Evolutionary conservation across 768 basidiomycete species (phyloP).

Genomic region (Trichaptum fuscoviolaceum): DNA sequence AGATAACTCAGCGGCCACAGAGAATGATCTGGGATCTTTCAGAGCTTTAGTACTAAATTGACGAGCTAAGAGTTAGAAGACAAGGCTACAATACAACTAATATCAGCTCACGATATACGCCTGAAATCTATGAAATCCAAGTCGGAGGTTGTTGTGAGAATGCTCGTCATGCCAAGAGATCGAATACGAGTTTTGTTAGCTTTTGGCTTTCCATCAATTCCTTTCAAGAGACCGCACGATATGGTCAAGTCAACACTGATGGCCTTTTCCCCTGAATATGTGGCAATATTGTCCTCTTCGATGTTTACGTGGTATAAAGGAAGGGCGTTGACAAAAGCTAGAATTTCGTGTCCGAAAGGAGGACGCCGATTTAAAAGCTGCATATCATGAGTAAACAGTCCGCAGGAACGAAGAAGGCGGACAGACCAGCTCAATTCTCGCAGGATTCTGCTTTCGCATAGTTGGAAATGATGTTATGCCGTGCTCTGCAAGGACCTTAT

Average conservation of each 20-base stretch:
- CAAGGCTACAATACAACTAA: neutral
- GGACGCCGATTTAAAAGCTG: conserved; percentile 71
- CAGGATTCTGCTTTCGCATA: conserved; percentile 50
- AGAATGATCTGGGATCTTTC: conserved; percentile 52
- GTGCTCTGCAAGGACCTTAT: conserved; percentile 68
- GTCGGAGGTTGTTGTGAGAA: conserved; percentile 76
- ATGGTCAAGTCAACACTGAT: conserved; percentile 54
- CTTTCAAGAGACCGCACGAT: conserved; percentile 45
- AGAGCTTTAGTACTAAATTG: conserved; percentile 61
- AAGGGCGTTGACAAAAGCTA: conserved; percentile 54
- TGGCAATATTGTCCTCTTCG: conserved; percentile 37
- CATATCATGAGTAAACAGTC: conserved; percentile 6
- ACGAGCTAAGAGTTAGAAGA: neutral
- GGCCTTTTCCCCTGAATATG: conserved; percentile 42
- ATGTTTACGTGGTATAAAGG: conserved; percentile 59
- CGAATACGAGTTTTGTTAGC: conserved; percentile 41
- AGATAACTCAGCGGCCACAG: conserved; percentile 51
- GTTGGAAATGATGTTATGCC: conserved; percentile 60
- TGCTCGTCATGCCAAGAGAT: conserved; percentile 55
- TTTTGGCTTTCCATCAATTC: conserved; percentile 27
- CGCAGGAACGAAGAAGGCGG: neutral
- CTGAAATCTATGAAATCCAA: conserved; percentile 73
- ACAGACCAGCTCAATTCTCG: conserved; percentile 58
- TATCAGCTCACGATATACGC: conserved; percentile 56
- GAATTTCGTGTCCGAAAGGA: conserved; percentile 69